A percentile compares a stretch with the other conserved stretches of the same genome.
These are phyloP conservation scores for Dioscorea dumetorum DNA, from an alignment of 106 monocot species.

Conservation along the genomic window DNA sequence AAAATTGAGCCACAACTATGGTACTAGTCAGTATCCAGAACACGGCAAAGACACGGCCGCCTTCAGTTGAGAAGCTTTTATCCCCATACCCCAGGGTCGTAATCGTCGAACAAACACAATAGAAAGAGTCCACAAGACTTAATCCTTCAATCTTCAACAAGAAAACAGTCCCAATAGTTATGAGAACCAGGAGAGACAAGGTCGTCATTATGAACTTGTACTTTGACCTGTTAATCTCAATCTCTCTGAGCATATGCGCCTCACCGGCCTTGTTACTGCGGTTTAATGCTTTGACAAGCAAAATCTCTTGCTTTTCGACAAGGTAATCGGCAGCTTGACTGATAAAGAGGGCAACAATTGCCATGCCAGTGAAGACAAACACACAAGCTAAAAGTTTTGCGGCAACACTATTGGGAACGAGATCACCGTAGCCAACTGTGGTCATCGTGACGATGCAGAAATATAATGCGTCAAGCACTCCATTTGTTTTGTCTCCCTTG, in stretches of 20 bases:
- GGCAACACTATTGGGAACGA: conserved; percentile 49
- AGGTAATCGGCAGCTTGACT: conserved; percentile 75
- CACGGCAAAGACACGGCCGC: conserved; percentile 62
- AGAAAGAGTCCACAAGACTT: conserved; percentile 68
- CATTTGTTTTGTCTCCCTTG: conserved; percentile 44
- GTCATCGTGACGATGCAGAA: conserved; percentile 94
- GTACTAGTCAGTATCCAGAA: conserved; percentile 80
- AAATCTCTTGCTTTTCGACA: conserved; percentile 74
- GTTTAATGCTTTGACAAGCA: conserved; percentile 64
- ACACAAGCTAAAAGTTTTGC: conserved; percentile 77
- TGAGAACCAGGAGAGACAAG: conserved; percentile 31
- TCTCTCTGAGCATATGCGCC: conserved; percentile 36
- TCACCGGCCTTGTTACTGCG: conserved; percentile 27
- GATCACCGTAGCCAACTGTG: conserved; percentile 87
- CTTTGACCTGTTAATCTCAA: conserved; percentile 42
- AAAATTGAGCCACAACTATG: conserved; percentile 67
- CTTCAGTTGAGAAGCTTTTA: conserved; percentile 71
- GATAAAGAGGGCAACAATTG: conserved; percentile 57
- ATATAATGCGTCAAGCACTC: conserved; percentile 75
- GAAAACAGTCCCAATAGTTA: conserved; percentile 41
- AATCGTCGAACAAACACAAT: conserved; percentile 91
- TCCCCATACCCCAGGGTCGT: conserved; percentile 93
- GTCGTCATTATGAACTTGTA: conserved; percentile 45
- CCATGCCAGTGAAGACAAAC: conserved; percentile 83
- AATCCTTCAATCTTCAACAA: conserved; percentile 59